Base-by-base conservation (phyloP, 495 filamentous ascomycete species). In the Talaromyces thailandensis region DNA sequence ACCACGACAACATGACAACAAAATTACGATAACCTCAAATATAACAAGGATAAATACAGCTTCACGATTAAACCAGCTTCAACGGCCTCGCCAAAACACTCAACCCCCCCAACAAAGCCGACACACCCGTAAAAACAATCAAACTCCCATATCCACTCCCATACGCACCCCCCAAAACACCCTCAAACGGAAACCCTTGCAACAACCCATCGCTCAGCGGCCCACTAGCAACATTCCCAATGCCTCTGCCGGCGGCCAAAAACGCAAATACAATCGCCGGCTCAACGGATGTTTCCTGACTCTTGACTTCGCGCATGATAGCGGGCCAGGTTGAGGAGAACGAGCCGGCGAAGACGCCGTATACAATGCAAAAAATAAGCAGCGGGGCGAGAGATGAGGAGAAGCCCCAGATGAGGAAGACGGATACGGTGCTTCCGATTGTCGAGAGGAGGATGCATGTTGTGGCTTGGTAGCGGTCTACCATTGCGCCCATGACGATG, bases 401-500 rank as follows among this genome's bases (percentile, higher is more conserved):
- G 16, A 89, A 70, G 0, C 86, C 87, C 86, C 88, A 90, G 48
- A 89, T 66, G n/a, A 88, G 23, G 64, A 90, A 86, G 0, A 87
- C 80, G 0, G 80, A 75, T 9, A 83, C 29, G 4, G 81, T 74
- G 12, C 81, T 77, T 1, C 84, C 86, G 6, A 81, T 57, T 1
- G 82, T 78, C 0, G 81, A 82, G 1, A 83, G 61, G 2, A 86
- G 66, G 40, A 89, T 76, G 53, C 80, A 82, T 1, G 74, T 84
- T 0, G 82, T 81, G 16, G 84, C 79, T 56, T 86, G 76, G 61
- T 80, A 73, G 2, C 78, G 73, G 61, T 89, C 86, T 26, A 78
- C 75, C 43, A 88, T 68, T 8, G 67, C 62, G 14, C 87, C 85
- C 75, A 86, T 82, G 57, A 77, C 64, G 0, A 90, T 64, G 53